Conservation (phyloP, 495 filamentous ascomycete genomes). For the Pyronema domesticum region DNA sequence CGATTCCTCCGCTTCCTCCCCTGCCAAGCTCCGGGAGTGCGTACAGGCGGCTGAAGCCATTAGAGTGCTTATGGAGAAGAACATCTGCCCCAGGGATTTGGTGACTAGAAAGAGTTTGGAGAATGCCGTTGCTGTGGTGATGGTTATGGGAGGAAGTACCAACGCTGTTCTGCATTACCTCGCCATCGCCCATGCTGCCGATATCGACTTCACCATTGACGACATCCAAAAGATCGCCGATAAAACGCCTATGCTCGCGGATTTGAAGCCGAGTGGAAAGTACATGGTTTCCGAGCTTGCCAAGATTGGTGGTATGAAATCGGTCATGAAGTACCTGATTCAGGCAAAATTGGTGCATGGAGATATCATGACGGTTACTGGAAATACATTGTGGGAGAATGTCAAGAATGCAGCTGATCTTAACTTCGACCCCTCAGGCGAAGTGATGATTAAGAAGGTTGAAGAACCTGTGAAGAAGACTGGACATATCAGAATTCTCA, state of each 20-base stretch:
- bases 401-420: conserved; percentile 65
- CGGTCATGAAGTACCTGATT: conserved; percentile 81
- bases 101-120: conserved; percentile 76
- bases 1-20: conserved; percentile 50
- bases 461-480: conserved; percentile 70
- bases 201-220: conserved; percentile 63
- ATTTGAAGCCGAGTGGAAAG: conserved; percentile 72
- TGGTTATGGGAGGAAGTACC: conserved; percentile 78
- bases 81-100: conserved; percentile 70
- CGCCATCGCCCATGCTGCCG: conserved; percentile 84
- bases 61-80: conserved; percentile 64
- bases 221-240: conserved; percentile 77
- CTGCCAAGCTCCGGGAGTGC: conserved; percentile 85
- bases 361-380: conserved; percentile 74
- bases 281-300: conserved; percentile 95
- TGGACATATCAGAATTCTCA: conserved; percentile 78
- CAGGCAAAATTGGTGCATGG: conserved; percentile 70
- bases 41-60: conserved; percentile 74
- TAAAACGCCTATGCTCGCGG: conserved; percentile 84
- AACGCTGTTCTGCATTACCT: conserved; percentile 91
- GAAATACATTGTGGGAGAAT: conserved; percentile 78
- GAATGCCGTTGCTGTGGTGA: conserved; percentile 83
- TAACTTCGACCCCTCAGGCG: conserved; percentile 37
- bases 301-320: conserved; percentile 75
- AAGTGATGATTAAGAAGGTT: conserved; percentile 70